Evolutionary conservation across 345 rosid genomes (phyloP), one percentile per base, ranked within the genome.

Genomic region (Populus pruinosa): DNA sequence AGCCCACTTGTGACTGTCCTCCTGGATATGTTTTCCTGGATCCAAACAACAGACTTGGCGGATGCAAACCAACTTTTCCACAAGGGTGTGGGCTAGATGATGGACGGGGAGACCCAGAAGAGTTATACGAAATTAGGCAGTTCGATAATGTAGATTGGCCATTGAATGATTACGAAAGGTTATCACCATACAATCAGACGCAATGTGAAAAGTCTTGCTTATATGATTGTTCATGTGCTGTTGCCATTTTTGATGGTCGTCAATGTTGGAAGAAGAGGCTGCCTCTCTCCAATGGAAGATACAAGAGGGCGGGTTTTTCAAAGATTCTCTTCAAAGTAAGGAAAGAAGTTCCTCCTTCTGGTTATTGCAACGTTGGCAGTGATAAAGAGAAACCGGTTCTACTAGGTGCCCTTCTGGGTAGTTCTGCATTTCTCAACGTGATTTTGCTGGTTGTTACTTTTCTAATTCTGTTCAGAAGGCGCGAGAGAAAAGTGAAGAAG

Each of bases 251-350:
- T 29, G 21, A 63, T 20, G 64, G 64, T 1, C 11, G 8, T 7
- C 4, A 0, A 18, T 77, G 80, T 44, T 77, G 80, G 80, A 77
- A 77, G 70, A 77, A 77, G 75, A 77, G 75, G 47, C 31, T 77
- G n/a, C 80, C 71, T 62, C 75, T 77, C 23, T 77, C 80, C 47
- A 77, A 44, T 70, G 80, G 80, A 47, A 70, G 71, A n/a, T 27
- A 13, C 2, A 0, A 0, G 70, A 17, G 0, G 11, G 1, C 8
- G 2, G 50, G 17, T 5, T 17, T 6, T 47, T 3, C 41, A n/a
- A 77, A 5, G 6, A 23, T 63, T 61, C 69, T 77, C 38, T 31
- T 77, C 80, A 70, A 77, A 31, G 80, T 63, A 8, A 70, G 80
- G 74, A 77, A 70, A 61, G 70, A 36, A 39, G 75, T 29, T 41